These are phyloP conservation scores for Dactylellina parvicollis DNA, from an alignment of 2,329 filamentous ascomycete genomes.

Conservation along the genomic window DNA sequence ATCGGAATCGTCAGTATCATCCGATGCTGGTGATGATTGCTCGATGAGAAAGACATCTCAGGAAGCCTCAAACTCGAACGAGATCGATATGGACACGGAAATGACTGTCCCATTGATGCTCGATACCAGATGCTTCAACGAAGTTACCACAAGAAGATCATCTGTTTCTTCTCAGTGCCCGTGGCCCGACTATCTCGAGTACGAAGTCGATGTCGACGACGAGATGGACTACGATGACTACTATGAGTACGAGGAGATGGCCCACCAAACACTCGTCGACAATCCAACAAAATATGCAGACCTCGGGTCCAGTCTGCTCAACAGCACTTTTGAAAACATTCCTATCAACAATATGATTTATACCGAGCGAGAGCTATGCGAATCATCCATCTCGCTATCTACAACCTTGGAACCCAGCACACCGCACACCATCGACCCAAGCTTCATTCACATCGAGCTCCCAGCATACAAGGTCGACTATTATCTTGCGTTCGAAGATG, in stretches of 20 bases:
- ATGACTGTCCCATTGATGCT: slow-evolving; percentile 45
- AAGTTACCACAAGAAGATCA: slow-evolving; percentile 14
- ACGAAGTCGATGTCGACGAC: slow-evolving; percentile 35
- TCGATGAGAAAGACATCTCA: slow-evolving; percentile 37
- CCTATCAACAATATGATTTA: slow-evolving; percentile 36
- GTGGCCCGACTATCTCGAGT: slow-evolving; percentile 51
- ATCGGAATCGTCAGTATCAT: slow-evolving; percentile 50
- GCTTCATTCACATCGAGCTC: slow-evolving; percentile 51
- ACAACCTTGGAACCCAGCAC: slow-evolving; percentile 39
- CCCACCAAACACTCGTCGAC: slow-evolving; percentile 32
- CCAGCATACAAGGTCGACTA: slow-evolving; percentile 52
- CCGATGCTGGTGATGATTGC: slow-evolving; percentile 45
- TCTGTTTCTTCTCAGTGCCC: slow-evolving; percentile 41
- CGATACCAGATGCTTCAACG: slow-evolving; percentile 26
- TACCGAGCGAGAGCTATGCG: slow-evolving; percentile 29
- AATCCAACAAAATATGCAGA: slow-evolving; percentile 38
- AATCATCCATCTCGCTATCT: slow-evolving; percentile 30
- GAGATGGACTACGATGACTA: slow-evolving; percentile 53
- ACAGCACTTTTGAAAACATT: slow-evolving; percentile 35
- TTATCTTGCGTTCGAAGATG: slow-evolving; percentile 42
- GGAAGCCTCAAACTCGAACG: slow-evolving; percentile 14
- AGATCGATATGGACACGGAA: slow-evolving; percentile 12
- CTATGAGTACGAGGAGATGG: slow-evolving; percentile 48
- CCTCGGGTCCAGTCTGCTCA: slow-evolving; percentile 44
- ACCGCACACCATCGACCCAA: slow-evolving; percentile 28